Evolutionary conservation across 106 monocot genomes (phyloP), one percentile per base, ranked within the genome.

Genomic region (Platanthera zijinensis): DNA sequence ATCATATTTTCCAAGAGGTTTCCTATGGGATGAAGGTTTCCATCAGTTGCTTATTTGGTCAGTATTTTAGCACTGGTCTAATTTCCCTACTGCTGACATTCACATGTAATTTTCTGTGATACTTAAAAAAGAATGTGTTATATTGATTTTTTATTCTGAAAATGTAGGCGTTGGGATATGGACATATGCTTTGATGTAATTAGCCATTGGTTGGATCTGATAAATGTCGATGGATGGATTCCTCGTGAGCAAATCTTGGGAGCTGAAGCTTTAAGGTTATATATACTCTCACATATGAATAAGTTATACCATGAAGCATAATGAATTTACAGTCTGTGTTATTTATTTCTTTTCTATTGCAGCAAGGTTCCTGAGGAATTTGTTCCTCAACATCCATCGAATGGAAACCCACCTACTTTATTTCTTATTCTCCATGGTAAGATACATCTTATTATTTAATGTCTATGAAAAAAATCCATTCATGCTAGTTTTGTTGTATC

Each of bases 1-100:
- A 28, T 92, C 97, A 48, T 87, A 90, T 80, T 99, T 99, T 77
- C 97, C 97, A 49, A 87, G 97, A 84, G 97, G 97, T 10, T 99
- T 99, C 79, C 79, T 99, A 50, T 99, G 97, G 97, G 97, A 99
- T 76, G 97, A 99, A 74, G 97, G 97, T 8, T 99, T 99, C 75
- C 97, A 99, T 86, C 91, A 99, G 83, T 75, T 99, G 78, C 75
- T 94, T 19, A 81, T 99, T 81, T 84, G 97, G 96, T 96, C 78
- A 84, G 86, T 86, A 69, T 17, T 75, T 64, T 73, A 10, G 52
- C 52, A 32, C 48, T 48, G 46, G 10, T 75, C 7, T 57, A 21
- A 70, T 72, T 57, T 32, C 13, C n/a, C 10, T 8, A 30, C 14
- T 69, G 8, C 70, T 59, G 12, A 19, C 17, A 5, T 63, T 45